A percentile compares a stretch with the other conserved stretches of the same genome.
These are phyloP conservation scores for Bauhinia variegata DNA, from an alignment of 306 rosid genomes.

Conservation along the genomic window DNA sequence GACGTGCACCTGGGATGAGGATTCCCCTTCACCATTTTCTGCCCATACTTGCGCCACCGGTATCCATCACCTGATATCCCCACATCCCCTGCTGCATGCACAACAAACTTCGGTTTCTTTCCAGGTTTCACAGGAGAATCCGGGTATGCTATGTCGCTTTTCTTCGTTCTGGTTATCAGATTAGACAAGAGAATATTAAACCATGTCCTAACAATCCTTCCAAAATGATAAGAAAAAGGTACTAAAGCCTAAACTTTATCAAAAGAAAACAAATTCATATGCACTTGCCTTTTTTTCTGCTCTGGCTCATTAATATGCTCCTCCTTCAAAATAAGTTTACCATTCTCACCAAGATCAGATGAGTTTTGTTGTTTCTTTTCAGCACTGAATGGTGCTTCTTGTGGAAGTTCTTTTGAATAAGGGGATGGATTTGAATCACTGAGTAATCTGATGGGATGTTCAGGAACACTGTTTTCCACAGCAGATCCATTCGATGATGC, in stretches of 20 bases:
- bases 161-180: slow-evolving; percentile 73
- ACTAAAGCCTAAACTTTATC: neutral
- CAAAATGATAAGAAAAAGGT: slow-evolving; percentile 18
- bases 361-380: slow-evolving; percentile 61
- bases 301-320: slow-evolving; percentile 65
- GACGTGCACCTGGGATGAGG: slow-evolving; percentile 79
- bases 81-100: slow-evolving; percentile 93
- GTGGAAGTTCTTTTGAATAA: slow-evolving; percentile 54
- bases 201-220: slow-evolving; percentile 25
- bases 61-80: slow-evolving; percentile 95
- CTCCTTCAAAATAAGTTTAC: slow-evolving; percentile 58
- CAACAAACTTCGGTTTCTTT: slow-evolving; percentile 79
- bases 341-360: slow-evolving; percentile 52
- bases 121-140: slow-evolving; percentile 57
- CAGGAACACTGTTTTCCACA: slow-evolving; percentile 44
- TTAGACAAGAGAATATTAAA: slow-evolving; percentile 40
- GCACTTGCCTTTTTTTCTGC: slow-evolving; percentile 70
- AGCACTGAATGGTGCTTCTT: slow-evolving; percentile 46
- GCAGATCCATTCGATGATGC: slow-evolving; percentile 49
- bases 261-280: slow-evolving; percentile 30
- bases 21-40: slow-evolving; percentile 98
- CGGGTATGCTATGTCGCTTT: slow-evolving; percentile 51
- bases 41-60: slow-evolving; percentile 98
- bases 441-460: slow-evolving; percentile 43
- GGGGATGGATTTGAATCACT: slow-evolving; percentile 61